Base-by-base conservation (phyloP, 805 yeast species). In the Cyberlindnera meyerae region DNA sequence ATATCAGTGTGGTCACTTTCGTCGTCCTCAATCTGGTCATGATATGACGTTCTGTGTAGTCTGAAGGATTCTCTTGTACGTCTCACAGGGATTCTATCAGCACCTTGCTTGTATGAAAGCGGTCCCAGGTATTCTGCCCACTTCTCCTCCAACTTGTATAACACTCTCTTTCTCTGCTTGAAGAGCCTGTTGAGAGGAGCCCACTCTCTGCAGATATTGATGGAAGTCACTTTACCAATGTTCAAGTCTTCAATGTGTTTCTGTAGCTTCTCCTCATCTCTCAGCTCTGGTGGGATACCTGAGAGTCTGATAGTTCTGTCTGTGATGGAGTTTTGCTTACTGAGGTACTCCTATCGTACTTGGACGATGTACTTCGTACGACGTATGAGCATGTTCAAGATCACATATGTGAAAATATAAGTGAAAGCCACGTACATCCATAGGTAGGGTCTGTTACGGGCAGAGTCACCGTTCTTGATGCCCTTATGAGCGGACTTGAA, bases 381-480 rank as follows among this genome's bases (percentile, higher is more conserved):
- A 12, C 75, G 65, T 49, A 80, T 71, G 25, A 93, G 61, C 44
- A 76, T 67, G 45, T 67, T 70, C 15, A 77, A 64, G 0, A 88
- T 72, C 28, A 84, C 50, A 26, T 74, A 62, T 0, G 97, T 90
- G 63, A 93, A 90, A 8, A 84, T 67, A 54, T 87, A 87, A 1
- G 96, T 86, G 66, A 90, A 87, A 0, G 79, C 70, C 24, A 88
- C 88, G 55, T 90, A 90, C 61, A 84, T 73, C 95, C 96, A 88
- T 11, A 81, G 61, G 54, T 82, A 85, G 4, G 77, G 62, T 44
- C 70, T 70, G 43, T 70, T 73, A 20, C 66, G 71, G 6, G 68
- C 73, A 4, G 51, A 32, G n/a, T 40, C 44, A 13, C 29, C 33
- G 3, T 22, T 11, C n/a, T n/a, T n/a, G n/a, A n/a, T n/a, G n/a